phyloP scores from a whole-genome alignment of 306 rosid genomes.

The Corylus heterophylla region DNA sequence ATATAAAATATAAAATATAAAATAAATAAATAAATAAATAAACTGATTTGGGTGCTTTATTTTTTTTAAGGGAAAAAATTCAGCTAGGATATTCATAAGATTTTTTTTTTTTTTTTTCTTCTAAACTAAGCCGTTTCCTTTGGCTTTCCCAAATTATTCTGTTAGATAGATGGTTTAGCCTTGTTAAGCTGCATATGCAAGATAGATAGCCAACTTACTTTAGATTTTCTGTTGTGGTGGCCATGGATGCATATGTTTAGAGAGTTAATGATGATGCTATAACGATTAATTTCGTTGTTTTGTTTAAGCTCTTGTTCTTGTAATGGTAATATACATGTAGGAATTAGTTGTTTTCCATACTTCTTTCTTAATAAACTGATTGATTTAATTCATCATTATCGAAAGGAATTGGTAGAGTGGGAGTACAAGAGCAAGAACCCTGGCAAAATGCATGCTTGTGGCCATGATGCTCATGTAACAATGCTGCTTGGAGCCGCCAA shows the following conservation, averaged over 20 bases:
- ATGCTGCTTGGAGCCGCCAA: constrained; percentile 74
- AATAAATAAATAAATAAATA: too few species aligned
- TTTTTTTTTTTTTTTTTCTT: too few species aligned
- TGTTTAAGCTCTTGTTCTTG: background rate
- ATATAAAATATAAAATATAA: too few species aligned
- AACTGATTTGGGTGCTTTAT: too few species aligned
- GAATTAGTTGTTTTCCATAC: background rate
- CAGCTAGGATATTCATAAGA: too few species aligned
- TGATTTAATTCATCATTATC: background rate
- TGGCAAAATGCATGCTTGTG: constrained; percentile 70
- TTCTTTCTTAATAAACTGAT: background rate
- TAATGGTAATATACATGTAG: background rate
- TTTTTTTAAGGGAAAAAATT: too few species aligned
- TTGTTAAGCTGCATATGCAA: background rate
- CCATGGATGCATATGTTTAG: background rate
- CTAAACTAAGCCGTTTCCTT: too few species aligned
- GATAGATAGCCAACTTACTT: background rate
- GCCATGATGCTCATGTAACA: constrained; percentile 60
- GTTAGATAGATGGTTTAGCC: background rate
- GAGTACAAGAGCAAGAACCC: constrained; percentile 56
- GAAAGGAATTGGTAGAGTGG: constrained; percentile 72
- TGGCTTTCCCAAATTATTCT: too few species aligned
- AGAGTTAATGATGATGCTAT: background rate
- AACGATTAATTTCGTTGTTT: background rate
- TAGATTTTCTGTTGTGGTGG: background rate